These are phyloP conservation scores for Barnettozyma californica DNA, from an alignment of 805 yeast species.

Conservation along the genomic window DNA sequence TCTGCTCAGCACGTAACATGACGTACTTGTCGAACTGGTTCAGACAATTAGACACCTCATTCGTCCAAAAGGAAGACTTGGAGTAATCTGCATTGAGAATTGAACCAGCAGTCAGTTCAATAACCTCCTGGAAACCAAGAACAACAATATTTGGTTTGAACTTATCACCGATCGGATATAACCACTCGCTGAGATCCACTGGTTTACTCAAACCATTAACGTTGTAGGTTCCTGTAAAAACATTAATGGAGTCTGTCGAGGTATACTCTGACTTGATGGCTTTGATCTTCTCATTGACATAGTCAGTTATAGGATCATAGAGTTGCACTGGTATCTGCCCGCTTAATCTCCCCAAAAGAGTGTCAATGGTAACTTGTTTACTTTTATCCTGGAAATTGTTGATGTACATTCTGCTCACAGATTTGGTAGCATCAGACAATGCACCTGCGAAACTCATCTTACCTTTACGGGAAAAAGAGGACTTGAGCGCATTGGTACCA, in stretches of 20 bases:
- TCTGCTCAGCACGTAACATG: slow-evolving; percentile 68
- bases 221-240: slow-evolving; percentile 84
- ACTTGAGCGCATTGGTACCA: slow-evolving; percentile 94
- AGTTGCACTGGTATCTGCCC: slow-evolving; percentile 66
- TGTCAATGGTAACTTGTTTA: slow-evolving; percentile 85
- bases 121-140: slow-evolving; percentile 92
- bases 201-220: slow-evolving; percentile 65
- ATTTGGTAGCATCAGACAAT: slow-evolving; percentile 92
- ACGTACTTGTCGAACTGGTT: slow-evolving; percentile 53
- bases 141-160: slow-evolving; percentile 72
- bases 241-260: slow-evolving; percentile 48
- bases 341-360: slow-evolving; percentile 74
- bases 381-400: slow-evolving; percentile 92
- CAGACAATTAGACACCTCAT: slow-evolving; percentile 54
- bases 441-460: slow-evolving; percentile 97
- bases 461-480: slow-evolving; percentile 91
- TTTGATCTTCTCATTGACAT: slow-evolving; percentile 59
- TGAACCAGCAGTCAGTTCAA: slow-evolving; percentile 88
- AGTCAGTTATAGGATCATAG: slow-evolving; percentile 86
- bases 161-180: slow-evolving; percentile 65
- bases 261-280: slow-evolving; percentile 45
- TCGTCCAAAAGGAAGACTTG: slow-evolving; percentile 75
- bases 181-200: slow-evolving; percentile 66
- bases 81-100: slow-evolving; percentile 82
- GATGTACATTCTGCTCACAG: slow-evolving; percentile 91